phyloP scores from a whole-genome alignment of 805 yeast genomes.

The Ogataea methanolica region DNA sequence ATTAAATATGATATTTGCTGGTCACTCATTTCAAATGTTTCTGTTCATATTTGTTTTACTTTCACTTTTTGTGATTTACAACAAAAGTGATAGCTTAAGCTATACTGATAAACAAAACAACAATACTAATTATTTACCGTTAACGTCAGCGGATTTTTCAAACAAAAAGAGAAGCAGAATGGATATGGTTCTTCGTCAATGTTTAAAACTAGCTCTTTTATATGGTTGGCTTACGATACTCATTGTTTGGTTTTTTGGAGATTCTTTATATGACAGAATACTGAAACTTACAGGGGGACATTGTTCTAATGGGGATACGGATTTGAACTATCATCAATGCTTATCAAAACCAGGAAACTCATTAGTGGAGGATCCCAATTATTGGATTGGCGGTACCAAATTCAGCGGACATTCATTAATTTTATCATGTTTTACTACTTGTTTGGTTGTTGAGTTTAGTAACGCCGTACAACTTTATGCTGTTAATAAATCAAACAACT shows the following conservation, averaged over 20 bases:
- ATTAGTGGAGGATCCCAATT: conserved; percentile 13
- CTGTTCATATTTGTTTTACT: conserved; percentile 5
- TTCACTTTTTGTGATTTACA: conserved; percentile 5
- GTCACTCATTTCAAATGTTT: conserved; percentile 27
- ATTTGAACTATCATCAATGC: conserved; percentile 19
- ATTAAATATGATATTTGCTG: conserved; percentile 26
- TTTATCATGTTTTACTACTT: conserved; percentile 29
- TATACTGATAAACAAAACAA: neutral
- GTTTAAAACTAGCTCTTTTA: conserved; percentile 14
- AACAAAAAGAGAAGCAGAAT: neutral
- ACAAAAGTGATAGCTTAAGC: neutral
- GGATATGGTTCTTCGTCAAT: conserved; percentile 11
- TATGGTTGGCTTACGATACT: conserved; percentile 18
- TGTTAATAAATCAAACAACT: conserved; percentile 2
- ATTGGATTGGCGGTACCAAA: conserved; percentile 38
- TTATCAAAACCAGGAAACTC: neutral
- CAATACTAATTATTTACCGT: conserved; percentile 10
- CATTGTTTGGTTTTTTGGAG: conserved; percentile 32
- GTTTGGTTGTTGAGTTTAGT: conserved; percentile 23
- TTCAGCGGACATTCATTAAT: conserved; percentile 40
- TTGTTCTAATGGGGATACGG: conserved; percentile 25
- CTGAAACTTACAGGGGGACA: conserved; percentile 36
- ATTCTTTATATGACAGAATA: conserved; percentile 29
- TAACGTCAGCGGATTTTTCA: conserved; percentile 6
- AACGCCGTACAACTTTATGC: conserved; percentile 7